Evolutionary conservation across 352 stramenopile species (phyloP), one percentile per base, ranked within the genome.

Genomic region (Globisporangium paddicum): DNA sequence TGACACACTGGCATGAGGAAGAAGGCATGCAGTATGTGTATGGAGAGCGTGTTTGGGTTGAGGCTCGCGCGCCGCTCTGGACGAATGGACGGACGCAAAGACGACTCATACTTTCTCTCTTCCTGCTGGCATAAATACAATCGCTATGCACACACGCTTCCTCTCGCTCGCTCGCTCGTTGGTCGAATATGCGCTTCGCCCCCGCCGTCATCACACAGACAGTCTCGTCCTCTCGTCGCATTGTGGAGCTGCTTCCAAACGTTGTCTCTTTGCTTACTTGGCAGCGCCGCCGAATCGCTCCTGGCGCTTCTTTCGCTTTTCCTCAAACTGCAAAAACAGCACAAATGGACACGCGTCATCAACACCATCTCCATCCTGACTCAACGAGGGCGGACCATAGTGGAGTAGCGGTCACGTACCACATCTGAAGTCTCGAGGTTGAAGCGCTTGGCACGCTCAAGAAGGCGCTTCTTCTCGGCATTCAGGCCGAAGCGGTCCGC

Each of bases 391-490:
- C 47, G 37, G 46, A 63, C 47, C 34, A 47, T 6, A 44, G 11
- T 16, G 16, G 16, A 21, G 41, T 2, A 48, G 13, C 37, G 19
- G 21, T 16, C 25, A 74, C 68, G 66, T 69, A 95, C 86, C 63
- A 86, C 73, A 64, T 95, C 83, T 28, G 74, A 72, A 2, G 79
- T 93, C 69, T 93, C 83, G 18, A 95, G 68, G 14, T 82, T 79
- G 58, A 95, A 95, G 55, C 86, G 83, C 68, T 93, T 89, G 42
- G 86, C 86, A 26, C 86, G 86, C 28, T 95, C 79, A 50, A 95
- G 67, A 56, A 82, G 83, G 48, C 79, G 77, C 58, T 93, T 92
- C 50, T 84, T 71, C 55, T 95, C 83, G 19, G 68, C 83, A 40
- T 93, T 95, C 28, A 95, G 62, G 9, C 86, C 86, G 52, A 95